Evolutionary conservation across 441 rosid species (phyloP).

Genomic region (Cnidoscolus chayamansa): DNA sequence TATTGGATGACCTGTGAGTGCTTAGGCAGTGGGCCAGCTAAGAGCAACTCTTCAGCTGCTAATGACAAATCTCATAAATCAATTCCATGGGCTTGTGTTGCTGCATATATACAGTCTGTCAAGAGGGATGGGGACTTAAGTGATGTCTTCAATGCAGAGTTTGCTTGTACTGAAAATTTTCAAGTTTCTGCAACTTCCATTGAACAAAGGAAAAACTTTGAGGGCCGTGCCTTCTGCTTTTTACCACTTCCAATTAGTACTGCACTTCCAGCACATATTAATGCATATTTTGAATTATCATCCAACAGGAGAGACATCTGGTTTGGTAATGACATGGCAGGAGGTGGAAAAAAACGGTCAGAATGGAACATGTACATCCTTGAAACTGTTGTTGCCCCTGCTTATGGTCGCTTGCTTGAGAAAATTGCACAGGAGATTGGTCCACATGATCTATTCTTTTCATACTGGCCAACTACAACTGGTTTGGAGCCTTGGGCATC

Average conservation of each 20-base stretch:
- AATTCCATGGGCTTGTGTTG: slow-evolving; percentile 97
- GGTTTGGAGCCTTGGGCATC: slow-evolving; percentile 97
- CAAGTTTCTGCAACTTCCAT: slow-evolving; percentile 47
- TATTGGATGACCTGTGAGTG: slow-evolving; percentile 95
- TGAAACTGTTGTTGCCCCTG: slow-evolving; percentile 84
- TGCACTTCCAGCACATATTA: slow-evolving; percentile 90
- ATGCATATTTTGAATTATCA: slow-evolving; percentile 95
- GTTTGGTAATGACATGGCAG: slow-evolving; percentile 99
- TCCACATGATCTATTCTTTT: slow-evolving; percentile 74
- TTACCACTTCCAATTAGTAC: slow-evolving; percentile 88
- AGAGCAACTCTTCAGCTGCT: slow-evolving; percentile 37
- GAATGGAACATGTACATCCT: slow-evolving; percentile 96
- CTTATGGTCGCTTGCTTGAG: slow-evolving; percentile 91
- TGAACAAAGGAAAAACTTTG: slow-evolving; percentile 55
- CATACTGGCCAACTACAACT: slow-evolving; percentile 79
- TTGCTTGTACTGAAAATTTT: slow-evolving; percentile 41
- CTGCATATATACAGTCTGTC: slow-evolving; percentile 77
- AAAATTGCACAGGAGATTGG: slow-evolving; percentile 83
- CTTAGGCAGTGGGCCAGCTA: slow-evolving; percentile 54
- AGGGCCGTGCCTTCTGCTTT: slow-evolving; percentile 98
- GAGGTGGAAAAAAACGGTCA: slow-evolving; percentile 92
- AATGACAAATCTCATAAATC: slow-evolving; percentile 61
- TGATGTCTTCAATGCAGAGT: slow-evolving; percentile 33
- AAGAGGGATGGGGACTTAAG: slow-evolving; percentile 38
- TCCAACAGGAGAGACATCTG: slow-evolving; percentile 99